Conservation (phyloP, 345 rosid species). For the Alliaria petiolata region DNA sequence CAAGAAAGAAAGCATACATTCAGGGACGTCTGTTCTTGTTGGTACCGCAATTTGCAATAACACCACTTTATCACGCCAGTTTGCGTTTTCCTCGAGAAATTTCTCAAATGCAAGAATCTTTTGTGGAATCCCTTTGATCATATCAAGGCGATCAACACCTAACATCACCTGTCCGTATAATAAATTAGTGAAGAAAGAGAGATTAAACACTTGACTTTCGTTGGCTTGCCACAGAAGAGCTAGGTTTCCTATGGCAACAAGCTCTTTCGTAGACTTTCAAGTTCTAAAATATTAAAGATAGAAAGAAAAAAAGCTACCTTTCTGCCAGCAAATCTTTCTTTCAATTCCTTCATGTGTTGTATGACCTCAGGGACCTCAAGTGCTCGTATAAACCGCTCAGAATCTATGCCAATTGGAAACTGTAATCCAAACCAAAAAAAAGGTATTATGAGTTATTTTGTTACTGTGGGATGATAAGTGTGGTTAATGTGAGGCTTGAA, state of each 20-base stretch:
- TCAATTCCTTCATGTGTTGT: slow-evolving; percentile 75
- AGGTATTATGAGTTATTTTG: neutral
- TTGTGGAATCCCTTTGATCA: slow-evolving; percentile 99
- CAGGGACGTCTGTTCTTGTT: slow-evolving; percentile 99
- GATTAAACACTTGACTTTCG: neutral
- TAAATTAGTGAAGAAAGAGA: neutral
- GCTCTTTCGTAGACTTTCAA: neutral
- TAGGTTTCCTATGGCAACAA: neutral
- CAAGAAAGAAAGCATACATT: slow-evolving; percentile 55
- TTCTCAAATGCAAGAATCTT: slow-evolving; percentile 98
- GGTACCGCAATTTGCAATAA: slow-evolving; percentile 98
- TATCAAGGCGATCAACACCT: slow-evolving; percentile 99
- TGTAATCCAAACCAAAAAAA: slow-evolving; percentile 32
- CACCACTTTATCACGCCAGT: slow-evolving; percentile 98
- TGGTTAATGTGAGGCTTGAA: slow-evolving; percentile 11
- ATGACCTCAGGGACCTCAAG: slow-evolving; percentile 60
- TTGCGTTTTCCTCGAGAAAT: slow-evolving; percentile 91
- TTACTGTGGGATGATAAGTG: neutral
- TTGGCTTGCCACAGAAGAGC: slow-evolving; percentile 4
- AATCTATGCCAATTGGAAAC: slow-evolving; percentile 99
- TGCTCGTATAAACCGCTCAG: slow-evolving; percentile 78
- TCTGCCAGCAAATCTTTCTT: slow-evolving; percentile 90
- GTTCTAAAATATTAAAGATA: neutral
- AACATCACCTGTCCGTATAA: slow-evolving; percentile 72
- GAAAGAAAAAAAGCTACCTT: slow-evolving; percentile 52